These are phyloP conservation scores for Metschnikowia kunwiensis DNA, from an alignment of 805 yeast genomes.

Conservation along the genomic window DNA sequence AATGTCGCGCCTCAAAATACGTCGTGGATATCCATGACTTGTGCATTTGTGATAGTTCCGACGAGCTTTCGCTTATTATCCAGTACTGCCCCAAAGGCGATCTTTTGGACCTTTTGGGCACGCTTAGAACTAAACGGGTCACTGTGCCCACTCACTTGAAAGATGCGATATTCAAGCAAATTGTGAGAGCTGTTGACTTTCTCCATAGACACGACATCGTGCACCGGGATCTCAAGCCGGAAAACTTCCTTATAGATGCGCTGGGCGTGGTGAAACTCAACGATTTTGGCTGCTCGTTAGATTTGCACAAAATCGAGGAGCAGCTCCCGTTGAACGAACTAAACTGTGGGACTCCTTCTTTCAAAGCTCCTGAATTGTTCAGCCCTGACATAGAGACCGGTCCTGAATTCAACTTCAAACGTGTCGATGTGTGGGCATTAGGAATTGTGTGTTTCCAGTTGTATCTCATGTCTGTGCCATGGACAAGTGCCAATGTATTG, in stretches of 20 bases:
- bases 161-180: slow-evolving; percentile 46
- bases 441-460: slow-evolving; percentile 49
- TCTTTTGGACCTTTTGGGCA: slow-evolving; percentile 41
- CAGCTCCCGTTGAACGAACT: slow-evolving; percentile 23
- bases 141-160: slow-evolving; percentile 32
- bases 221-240: slow-evolving; percentile 56
- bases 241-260: slow-evolving; percentile 46
- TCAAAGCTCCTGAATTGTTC: slow-evolving; percentile 54
- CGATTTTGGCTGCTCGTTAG: slow-evolving; percentile 52
- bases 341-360: slow-evolving; percentile 49
- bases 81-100: slow-evolving; percentile 49
- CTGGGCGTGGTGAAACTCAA: slow-evolving; percentile 44
- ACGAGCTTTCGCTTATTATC: slow-evolving; percentile 35
- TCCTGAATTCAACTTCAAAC: slow-evolving; percentile 25
- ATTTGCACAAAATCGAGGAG: slow-evolving; percentile 24
- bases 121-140: slow-evolving; percentile 34
- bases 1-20: slow-evolving; percentile 26
- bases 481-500: slow-evolving; percentile 38
- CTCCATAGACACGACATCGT: slow-evolving; percentile 43
- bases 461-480: slow-evolving; percentile 44
- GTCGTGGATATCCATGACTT: slow-evolving; percentile 30
- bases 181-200: slow-evolving; percentile 43
- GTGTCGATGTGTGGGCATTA: slow-evolving; percentile 51
- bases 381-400: background rate
- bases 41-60: slow-evolving; percentile 17